Conservation (phyloP, 768 basidiomycete genomes). For the Hericium coralloides region DNA sequence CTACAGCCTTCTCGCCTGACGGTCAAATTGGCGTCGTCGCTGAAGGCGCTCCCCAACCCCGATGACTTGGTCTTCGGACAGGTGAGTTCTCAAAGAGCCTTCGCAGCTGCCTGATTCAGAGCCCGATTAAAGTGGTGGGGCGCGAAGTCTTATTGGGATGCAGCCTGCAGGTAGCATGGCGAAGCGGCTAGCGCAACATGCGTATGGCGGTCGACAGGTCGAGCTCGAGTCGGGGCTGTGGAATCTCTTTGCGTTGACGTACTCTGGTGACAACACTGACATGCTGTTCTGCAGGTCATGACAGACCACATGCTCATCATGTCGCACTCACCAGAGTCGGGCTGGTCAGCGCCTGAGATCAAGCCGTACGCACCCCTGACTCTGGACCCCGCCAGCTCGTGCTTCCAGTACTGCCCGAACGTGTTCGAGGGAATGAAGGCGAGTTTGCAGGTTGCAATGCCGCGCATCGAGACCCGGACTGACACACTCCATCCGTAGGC, state of each 20-base stretch:
- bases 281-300: conserved; percentile 32
- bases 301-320: conserved; percentile 75
- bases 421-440: conserved; percentile 67
- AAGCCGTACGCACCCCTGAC: conserved; percentile 55
- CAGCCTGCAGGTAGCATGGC: no score
- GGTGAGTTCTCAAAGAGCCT: no score
- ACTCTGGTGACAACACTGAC: not conserved
- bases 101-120: no score
- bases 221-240: no score
- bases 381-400: conserved; percentile 47
- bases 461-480: not conserved
- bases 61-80: conserved; percentile 48
- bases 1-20: conserved; percentile 49
- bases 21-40: conserved; percentile 33
- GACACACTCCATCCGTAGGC: conserved; percentile 32
- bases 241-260: no score
- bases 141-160: no score
- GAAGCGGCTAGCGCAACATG: no score
- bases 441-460: conserved; percentile 12
- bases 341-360: conserved; percentile 69
- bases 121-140: no score
- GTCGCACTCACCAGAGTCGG: conserved; percentile 49
- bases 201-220: no score
- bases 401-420: conserved; percentile 54
- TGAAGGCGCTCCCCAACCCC: conserved; percentile 42